A percentile compares a stretch with the other conserved stretches of the same genome.
phyloP scores from a whole-genome alignment of 495 filamentous ascomycete genomes.

The Podospora pseudoanserina region DNA sequence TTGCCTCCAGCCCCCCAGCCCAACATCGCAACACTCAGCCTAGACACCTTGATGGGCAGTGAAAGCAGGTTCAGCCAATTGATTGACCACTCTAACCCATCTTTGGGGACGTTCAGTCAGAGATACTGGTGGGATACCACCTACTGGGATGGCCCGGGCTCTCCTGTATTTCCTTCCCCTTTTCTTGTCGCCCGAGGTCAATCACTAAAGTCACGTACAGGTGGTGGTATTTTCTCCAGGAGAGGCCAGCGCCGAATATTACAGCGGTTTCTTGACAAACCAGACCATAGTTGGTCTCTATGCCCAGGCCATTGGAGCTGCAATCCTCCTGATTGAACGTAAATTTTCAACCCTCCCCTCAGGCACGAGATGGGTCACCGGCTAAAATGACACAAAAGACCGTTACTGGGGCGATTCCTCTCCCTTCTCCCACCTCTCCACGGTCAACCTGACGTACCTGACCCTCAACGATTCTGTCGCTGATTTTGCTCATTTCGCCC shows the following conservation, averaged over 20 bases:
- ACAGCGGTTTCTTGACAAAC: conserved; percentile 48
- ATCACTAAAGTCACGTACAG: conserved; percentile 8
- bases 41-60: conserved; percentile 11
- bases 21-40: background rate
- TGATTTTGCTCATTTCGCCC: conserved; percentile 59
- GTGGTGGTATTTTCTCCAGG: conserved; percentile 55
- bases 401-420: conserved; percentile 59
- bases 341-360: conserved; percentile 18
- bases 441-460: conserved; percentile 55
- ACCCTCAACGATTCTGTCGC: conserved; percentile 57
- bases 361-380: conserved; percentile 37
- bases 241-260: conserved; percentile 48
- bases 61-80: conserved; percentile 47
- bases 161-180: conserved; percentile 40
- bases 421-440: conserved; percentile 51
- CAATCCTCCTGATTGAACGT: conserved; percentile 55
- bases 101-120: conserved; percentile 53
- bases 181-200: background rate
- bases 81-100: conserved; percentile 52
- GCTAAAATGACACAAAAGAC: conserved; percentile 39
- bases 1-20: background rate
- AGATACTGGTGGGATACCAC: conserved; percentile 50
- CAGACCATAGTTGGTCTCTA: conserved; percentile 46
- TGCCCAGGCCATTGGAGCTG: conserved; percentile 50
- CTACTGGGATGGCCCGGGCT: conserved; percentile 52